Percentiles rank a stretch among this genome's conserved stretches.
phyloP scores from a whole-genome alignment of 176 grass and related monocot genomes.

The Rhynchospora pubera region DNA sequence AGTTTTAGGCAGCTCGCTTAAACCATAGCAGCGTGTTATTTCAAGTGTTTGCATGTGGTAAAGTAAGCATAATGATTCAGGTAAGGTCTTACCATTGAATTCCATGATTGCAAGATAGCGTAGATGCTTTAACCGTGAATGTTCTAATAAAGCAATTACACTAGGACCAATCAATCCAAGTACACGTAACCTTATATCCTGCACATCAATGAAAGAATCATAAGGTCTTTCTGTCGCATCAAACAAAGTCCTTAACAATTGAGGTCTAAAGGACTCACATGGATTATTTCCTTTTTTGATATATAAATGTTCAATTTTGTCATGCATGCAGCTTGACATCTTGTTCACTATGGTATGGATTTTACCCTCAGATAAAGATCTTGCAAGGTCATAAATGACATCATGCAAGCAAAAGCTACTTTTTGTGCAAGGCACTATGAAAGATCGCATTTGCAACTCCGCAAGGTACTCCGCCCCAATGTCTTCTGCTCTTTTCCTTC shows the following conservation, averaged over 20 bases:
- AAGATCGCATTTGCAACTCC: constrained; percentile 2
- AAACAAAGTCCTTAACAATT: background rate
- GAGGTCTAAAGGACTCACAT: background rate
- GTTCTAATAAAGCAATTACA: background rate
- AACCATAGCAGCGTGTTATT: background rate
- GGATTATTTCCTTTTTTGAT: background rate
- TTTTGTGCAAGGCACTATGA: background rate
- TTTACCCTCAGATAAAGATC: background rate
- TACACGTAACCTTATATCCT: background rate
- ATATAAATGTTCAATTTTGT: background rate
- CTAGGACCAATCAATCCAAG: constrained; percentile 3
- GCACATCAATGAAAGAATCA: background rate
- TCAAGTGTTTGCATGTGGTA: background rate
- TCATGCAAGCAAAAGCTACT: constrained; percentile 5
- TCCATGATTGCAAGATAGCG: background rate
- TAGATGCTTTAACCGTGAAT: background rate
- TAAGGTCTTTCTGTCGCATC: background rate
- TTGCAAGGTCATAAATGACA: constrained; percentile 24
- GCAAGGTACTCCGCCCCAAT: constrained; percentile 7
- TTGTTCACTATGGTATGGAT: background rate
- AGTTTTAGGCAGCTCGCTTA: background rate
- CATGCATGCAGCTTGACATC: background rate
- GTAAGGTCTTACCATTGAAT: background rate
- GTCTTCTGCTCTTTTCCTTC: background rate
- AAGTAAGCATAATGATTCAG: background rate